Evolutionary conservation across 495 filamentous ascomycete genomes (phyloP), one percentile per base, ranked within the genome.

Genomic region (Xylaria castorea): DNA sequence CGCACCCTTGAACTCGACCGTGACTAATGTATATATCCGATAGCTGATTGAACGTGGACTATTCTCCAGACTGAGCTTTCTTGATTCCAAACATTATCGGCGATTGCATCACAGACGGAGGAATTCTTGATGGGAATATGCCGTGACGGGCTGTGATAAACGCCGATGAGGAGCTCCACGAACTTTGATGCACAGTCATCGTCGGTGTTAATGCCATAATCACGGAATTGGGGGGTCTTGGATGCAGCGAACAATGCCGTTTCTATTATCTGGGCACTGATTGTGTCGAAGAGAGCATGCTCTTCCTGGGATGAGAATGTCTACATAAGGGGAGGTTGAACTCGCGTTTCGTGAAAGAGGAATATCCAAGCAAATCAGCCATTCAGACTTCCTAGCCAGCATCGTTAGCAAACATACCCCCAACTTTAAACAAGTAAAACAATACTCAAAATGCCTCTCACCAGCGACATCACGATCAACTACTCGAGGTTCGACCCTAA

Each of bases 391-490:
- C 22, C 38, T 16, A 44, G 38, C 25, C 40, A 67, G 6, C 20
- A 12, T 8, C 16, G 1, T 67, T n/a, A 22, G 3, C 16, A 34
- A 53, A 38, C 14, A 20, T 22, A 16, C 18, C 30, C 18, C 40
- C 22, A 25, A 4, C 27, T 57, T n/a, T 57, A 0, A 40, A 30
- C 22, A 32, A 20, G 1, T 22, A 44, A 60, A 67, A 25, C 30
- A 38, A 38, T 12, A 66, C 2, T 5, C 32, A 67, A 53, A 25
- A 67, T 67, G 64, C 44, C 64, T 67, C 64, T 67, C 20, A 53
- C 64, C 6, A 67, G 64, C 11, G 64, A 67, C 14, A 5, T 67
- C 30, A 38, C 46, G 8, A 67, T 67, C 48, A 53, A 67, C 46
- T 67, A 51, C 20, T 0, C 44, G 5, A 34, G 32, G 30, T 67